phyloP scores from a whole-genome alignment of 176 grass and related monocot genomes.

The Triticum timopheevii region DNA sequence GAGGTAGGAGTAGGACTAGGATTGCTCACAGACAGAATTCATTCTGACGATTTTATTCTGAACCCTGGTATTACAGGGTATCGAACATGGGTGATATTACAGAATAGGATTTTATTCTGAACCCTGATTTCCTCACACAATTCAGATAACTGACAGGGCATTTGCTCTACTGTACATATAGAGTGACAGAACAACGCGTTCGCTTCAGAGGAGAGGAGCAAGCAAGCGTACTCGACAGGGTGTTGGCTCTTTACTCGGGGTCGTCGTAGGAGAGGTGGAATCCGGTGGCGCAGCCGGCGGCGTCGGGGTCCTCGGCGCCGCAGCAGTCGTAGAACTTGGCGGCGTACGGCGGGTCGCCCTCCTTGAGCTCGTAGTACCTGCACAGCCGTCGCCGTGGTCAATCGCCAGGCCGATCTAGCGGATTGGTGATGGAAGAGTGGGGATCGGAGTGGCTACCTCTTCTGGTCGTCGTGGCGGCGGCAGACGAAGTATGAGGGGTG shows the following conservation, averaged over 20 bases:
- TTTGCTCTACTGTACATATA: neutral
- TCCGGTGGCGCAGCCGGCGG: constrained; percentile 60
- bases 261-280: constrained; percentile 84
- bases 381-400: neutral
- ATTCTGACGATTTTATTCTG: too few relatives aligned
- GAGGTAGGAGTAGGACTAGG: too few relatives aligned
- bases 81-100: too few relatives aligned
- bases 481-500: constrained; percentile 85
- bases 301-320: constrained; percentile 80
- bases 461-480: constrained; percentile 91
- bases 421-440: neutral
- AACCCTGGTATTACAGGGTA: too few relatives aligned
- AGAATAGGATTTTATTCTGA: neutral
- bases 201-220: neutral
- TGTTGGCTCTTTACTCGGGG: neutral
- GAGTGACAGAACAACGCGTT: neutral
- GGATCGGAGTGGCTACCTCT: constrained; percentile 38
- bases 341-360: constrained; percentile 74
- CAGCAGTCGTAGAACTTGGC: constrained; percentile 92
- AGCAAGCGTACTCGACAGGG: neutral
- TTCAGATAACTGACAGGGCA: neutral
- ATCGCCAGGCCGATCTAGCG: neutral
- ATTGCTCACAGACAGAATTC: too few relatives aligned
- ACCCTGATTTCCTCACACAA: neutral
- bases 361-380: constrained; percentile 81